A percentile compares a stretch with the other conserved stretches of the same genome.
Conservation (phyloP, 2,329 filamentous ascomycete genomes). For the Curvularia lunata region DNA sequence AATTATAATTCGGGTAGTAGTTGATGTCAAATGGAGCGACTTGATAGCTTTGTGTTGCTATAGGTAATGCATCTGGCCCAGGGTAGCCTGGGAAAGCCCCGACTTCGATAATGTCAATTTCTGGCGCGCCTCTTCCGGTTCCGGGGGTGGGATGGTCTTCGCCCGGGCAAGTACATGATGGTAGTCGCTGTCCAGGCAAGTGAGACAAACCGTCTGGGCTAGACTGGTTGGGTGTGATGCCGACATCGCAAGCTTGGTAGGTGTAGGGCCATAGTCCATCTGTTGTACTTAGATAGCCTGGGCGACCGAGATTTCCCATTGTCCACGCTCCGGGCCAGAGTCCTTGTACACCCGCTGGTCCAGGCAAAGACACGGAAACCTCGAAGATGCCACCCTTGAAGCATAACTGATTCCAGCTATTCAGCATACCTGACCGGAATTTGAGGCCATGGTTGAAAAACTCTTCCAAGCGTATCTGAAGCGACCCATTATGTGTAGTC, state of each 20-base stretch:
- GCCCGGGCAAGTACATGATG: slow-evolving; percentile 54
- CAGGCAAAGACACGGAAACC: slow-evolving; percentile 60
- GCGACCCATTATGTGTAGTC: slow-evolving; percentile 56
- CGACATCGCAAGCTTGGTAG: slow-evolving; percentile 58
- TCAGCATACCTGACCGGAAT: slow-evolving; percentile 60
- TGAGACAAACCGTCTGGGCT: slow-evolving; percentile 52
- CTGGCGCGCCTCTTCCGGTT: slow-evolving; percentile 55
- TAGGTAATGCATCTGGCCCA: slow-evolving; percentile 43
- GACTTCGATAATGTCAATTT: slow-evolving; percentile 58
- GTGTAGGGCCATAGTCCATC: slow-evolving; percentile 64
- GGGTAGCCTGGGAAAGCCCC: slow-evolving; percentile 51
- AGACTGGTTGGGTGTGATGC: slow-evolving; percentile 59
- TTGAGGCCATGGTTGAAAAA: slow-evolving; percentile 56
- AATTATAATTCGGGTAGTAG: slow-evolving; percentile 61
- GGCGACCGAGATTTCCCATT: slow-evolving; percentile 61
- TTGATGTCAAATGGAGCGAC: slow-evolving; percentile 59
- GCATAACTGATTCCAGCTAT: slow-evolving; percentile 62
- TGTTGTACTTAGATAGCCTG: slow-evolving; percentile 59
- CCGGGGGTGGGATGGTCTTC: slow-evolving; percentile 58
- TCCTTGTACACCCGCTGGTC: slow-evolving; percentile 57
- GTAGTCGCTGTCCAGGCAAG: slow-evolving; percentile 54
- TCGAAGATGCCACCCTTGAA: slow-evolving; percentile 63
- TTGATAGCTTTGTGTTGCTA: slow-evolving; percentile 58
- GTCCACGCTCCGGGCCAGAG: slow-evolving; percentile 63
- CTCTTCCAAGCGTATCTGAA: slow-evolving; percentile 55